Base-by-base conservation (phyloP, 768 basidiomycete species). In the Leccinum pellstonianum region DNA sequence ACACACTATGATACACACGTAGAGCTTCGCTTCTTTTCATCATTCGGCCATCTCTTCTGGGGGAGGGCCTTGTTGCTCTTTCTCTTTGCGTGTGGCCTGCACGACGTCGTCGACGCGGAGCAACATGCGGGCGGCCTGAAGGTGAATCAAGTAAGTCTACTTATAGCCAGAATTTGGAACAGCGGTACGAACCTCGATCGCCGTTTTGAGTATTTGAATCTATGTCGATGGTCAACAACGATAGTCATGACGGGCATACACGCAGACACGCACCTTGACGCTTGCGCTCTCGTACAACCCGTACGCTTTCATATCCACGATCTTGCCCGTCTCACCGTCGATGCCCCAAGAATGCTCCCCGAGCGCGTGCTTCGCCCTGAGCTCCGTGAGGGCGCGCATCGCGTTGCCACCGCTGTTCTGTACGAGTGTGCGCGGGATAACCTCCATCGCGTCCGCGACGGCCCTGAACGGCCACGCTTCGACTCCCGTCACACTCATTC, bases 321-420 rank as follows among this genome's bases (percentile, higher is more conserved):
- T 87, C 76, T 95, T 96, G 25, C 97, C 97, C 7, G 91, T 95
- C 68, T 98, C 91, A 23, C 96, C 97, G 65, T 98, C 88, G 41
- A 99, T 91, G 56, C 97, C 97, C 87, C 90, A 98, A 48, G 91
- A 88, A 69, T 88, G 75, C 68, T 95, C 91, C 3, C 95, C 95
- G 56, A 85, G 90, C 4, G 93, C 93, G 67, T 98, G 96, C 73
- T 97, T 98, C 2, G 95, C 96, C 79, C 97, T 84, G 55, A 99
- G 80, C 75, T 95, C 94, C 0, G 97, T 98, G 73, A 98, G 75
- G 11, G 91, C 88, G 54, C 97, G 80, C 65, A 98, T 98, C 5
- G 87, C 93, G 75, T 98, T 98, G 1, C 95, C 97, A 6, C 97
- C 95, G 29, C 86, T 86, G 76, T 99, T 99, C 74, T 98, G 95